Evolutionary conservation across 2,329 filamentous ascomycete genomes (phyloP).

Genomic region (Trichoderma atrobrunneum): DNA sequence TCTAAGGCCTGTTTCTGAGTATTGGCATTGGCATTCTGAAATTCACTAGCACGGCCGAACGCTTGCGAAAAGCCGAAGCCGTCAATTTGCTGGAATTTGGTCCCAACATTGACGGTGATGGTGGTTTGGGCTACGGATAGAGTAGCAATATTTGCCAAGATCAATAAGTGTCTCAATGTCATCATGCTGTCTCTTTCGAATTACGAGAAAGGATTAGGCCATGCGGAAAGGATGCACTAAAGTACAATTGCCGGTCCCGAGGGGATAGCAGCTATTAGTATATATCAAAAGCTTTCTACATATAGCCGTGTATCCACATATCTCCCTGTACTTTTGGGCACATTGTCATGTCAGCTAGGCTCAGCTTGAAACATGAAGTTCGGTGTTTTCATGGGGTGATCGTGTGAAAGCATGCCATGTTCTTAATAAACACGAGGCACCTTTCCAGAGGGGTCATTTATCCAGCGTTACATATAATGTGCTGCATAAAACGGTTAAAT

Average conservation of each 20-base stretch:
- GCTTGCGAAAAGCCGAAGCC: constrained; percentile 13
- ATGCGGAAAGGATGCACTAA: too few species aligned
- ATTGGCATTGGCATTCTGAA: constrained; percentile 5
- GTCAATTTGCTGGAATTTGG: background rate
- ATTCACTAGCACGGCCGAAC: background rate
- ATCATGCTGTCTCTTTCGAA: background rate
- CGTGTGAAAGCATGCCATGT: background rate
- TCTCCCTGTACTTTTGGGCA: background rate
- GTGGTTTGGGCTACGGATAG: background rate
- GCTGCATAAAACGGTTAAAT: background rate
- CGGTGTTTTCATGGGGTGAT: background rate
- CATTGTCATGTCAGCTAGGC: background rate
- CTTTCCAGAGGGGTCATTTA: background rate
- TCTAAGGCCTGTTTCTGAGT: constrained; percentile 8
- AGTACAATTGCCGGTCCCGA: too few species aligned
- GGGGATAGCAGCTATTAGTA: background rate
- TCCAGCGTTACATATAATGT: background rate
- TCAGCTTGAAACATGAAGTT: background rate
- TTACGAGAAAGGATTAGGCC: background rate
- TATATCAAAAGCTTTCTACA: background rate
- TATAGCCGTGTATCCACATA: background rate
- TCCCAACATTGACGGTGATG: background rate
- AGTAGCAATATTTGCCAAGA: background rate
- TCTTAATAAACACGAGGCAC: background rate
- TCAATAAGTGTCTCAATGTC: background rate